Base-by-base conservation (phyloP, 176 grass and related monocot species). In the Oryza coarctata region DNA sequence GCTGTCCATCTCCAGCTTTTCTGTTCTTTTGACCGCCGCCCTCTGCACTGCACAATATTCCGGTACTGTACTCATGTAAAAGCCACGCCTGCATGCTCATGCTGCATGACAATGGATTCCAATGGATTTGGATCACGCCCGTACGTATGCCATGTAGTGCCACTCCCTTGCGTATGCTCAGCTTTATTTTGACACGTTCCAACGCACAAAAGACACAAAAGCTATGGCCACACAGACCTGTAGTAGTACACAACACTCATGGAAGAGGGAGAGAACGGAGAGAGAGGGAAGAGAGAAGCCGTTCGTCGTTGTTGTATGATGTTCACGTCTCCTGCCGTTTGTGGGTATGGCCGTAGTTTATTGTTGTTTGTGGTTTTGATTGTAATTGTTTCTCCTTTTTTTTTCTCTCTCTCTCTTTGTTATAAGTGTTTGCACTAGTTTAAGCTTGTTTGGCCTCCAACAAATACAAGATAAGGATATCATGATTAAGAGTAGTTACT, bases 11-110 rank as follows among this genome's bases (percentile, higher is more conserved):
- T 55, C 49, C 7, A 9, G 50, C 20, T n/a, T n/a, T 55, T 9
- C 25, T 23, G 61, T 10, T 40, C 66, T 45, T 79, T 78, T 83
- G 86, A 84, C 80, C 80, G 83, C 74, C 60, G 74, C 78, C 80
- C 30, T 32, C 13, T 26, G 36, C 65, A 63, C 12, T 20, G 15
- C 74, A 26, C 17, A 31, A 29, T 6, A 58, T 40, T 77, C 34
- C 74, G 2, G 26, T 78, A 38, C 12, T 5, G 26, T 52, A 18
- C 17, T 20, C n/a, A 52, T 13, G 83, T 64, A 75, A 87, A 57
- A 76, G 71, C 71, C 38, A 77, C 65, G 58, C 10, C 68, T 9
- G 39, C 9, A 41, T 33, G 3, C 4, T 4, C 32, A 33, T 33
- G 32, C 39, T 38, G 38, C 38, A 39, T 45, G 6, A 35, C 55